A percentile compares a stretch with the other conserved stretches of the same genome.
These are phyloP conservation scores for Tremella yokohamensis DNA, from an alignment of 768 basidiomycete genomes.

Conservation along the genomic window DNA sequence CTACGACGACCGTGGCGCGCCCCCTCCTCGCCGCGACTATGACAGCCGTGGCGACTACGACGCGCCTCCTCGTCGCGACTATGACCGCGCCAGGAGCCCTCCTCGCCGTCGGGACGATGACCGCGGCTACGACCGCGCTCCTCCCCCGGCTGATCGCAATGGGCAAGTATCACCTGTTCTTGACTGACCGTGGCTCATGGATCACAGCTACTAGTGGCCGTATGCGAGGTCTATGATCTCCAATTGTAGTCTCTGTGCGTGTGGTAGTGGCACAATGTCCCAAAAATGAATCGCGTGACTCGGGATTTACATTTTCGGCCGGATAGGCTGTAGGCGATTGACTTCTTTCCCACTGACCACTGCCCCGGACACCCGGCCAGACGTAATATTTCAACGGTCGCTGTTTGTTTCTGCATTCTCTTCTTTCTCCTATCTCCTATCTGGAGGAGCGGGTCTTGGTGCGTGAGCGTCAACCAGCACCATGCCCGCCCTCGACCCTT, in stretches of 20 bases:
- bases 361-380: too few relatives aligned
- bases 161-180: background rate
- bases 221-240: too few relatives aligned
- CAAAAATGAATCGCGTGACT: too few relatives aligned
- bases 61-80: conserved; percentile 41
- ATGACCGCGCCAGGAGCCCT: conserved; percentile 5
- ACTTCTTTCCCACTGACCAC: too few relatives aligned
- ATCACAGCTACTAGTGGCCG: too few relatives aligned
- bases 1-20: conserved; percentile 25
- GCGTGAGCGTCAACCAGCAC: background rate
- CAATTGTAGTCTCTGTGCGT: too few relatives aligned
- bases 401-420: background rate
- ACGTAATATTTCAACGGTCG: background rate
- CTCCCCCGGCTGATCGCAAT: background rate
- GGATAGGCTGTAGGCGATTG: too few relatives aligned
- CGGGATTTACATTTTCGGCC: too few relatives aligned
- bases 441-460: background rate
- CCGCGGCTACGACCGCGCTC: conserved; percentile 26
- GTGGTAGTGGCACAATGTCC: too few relatives aligned
- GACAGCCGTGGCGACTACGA: conserved; percentile 14
- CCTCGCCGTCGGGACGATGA: conserved; percentile 18
- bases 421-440: conserved; percentile 2
- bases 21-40: conserved; percentile 37
- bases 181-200: too few relatives aligned
- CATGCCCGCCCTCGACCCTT: conserved; percentile 37